Evolutionary conservation across 1,284 basidiomycete species (phyloP), one percentile per base, ranked within the genome.

Genomic region (Cryptococcus floricola): DNA sequence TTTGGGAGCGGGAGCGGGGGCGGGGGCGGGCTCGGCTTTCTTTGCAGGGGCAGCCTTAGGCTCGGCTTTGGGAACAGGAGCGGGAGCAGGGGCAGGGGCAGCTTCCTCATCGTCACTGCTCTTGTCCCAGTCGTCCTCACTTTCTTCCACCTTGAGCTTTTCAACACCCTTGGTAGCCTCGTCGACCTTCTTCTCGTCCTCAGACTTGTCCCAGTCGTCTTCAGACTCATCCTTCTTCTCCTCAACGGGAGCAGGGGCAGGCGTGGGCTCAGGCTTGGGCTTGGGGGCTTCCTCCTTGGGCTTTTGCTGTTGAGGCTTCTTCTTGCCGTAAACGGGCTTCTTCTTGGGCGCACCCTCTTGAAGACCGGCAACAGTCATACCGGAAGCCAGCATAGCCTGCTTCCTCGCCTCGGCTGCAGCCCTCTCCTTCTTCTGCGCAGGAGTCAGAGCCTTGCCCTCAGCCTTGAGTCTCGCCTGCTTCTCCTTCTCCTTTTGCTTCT

Each of bases 361-460:
- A 42, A 98, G 80, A 57, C 90, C 96, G 63, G 94, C 93, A 60
- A 98, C 87, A 66, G 88, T 87, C 55, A 91, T 88, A 48, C 93
- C 93, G 7, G 63, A 60, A 31, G 90, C 89, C 50, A 98, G 82
- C 56, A 98, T 83, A 4, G 95, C 95, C 76, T 95, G 85, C 76
- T 88, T 89, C 55, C 94, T 85, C 39, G 91, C 85, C 75, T 98
- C 94, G 8, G 93, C 94, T 58, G 87, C 88, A 16, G 89, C 88
- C 66, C 85, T 87, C 74, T 98, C 94, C 68, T 91, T 89, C 78
- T 94, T 97, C 76, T 98, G 94, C 78, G 96, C 97, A 73, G 93
- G 91, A 6, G 93, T 96, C 47, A 97, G 82, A 34, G 92, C 79
- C 53, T 88, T 84, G 37, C 93, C 93, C 77, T 96, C 92, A 73